Evolutionary conservation across 169 alveolate species (phyloP), one percentile per base, ranked within the genome.

Genomic region (Hepatocystis sp.): DNA sequence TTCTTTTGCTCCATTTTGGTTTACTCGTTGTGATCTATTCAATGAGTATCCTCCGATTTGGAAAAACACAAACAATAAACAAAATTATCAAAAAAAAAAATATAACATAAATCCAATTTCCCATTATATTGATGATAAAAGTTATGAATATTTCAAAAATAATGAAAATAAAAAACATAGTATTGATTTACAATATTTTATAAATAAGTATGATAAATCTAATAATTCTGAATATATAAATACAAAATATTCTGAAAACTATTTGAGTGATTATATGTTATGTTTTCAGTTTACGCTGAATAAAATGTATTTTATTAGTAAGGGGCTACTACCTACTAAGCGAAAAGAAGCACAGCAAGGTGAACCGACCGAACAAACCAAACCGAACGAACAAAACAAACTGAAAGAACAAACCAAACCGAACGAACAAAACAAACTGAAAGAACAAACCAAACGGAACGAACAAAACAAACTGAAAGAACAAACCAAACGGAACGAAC

Each of bases 101-200:
- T n/a, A n/a, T n/a, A n/a, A n/a, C n/a, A n/a, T n/a, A n/a, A n/a
- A n/a, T n/a, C n/a, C n/a, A n/a, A n/a, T 51, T 1, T 15, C 23
- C 32, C 53, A 32, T n/a, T 15, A 23, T 30, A 19, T 30, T 51
- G 30, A 32, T 46, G 53, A 34, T 17, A 4, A 27, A 17, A 0
- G 1, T 21, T 58, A 58, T 15, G 4, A 7, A 15, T 27, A 23
- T 8, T 49, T 58, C 27, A 28, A n/a, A 36, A 42, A 25, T 10
- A n/a, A n/a, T n/a, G 53, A 17, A 23, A 28, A 7, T 17, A 71
- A 71, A 5, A 71, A 71, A 25, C 5, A 25, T 28, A 44, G 61
- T 10, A 10, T 71, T 36, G 86, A 71, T 51, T 63, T 71, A 11
- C 78, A 71, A 44, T 56, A 71, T 28, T 71, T 42, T 64, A 63